A percentile compares a stretch with the other conserved stretches of the same genome.
Evolutionary conservation across 208 protist species (phyloP).

Genomic region (Zelonia costaricensis): DNA sequence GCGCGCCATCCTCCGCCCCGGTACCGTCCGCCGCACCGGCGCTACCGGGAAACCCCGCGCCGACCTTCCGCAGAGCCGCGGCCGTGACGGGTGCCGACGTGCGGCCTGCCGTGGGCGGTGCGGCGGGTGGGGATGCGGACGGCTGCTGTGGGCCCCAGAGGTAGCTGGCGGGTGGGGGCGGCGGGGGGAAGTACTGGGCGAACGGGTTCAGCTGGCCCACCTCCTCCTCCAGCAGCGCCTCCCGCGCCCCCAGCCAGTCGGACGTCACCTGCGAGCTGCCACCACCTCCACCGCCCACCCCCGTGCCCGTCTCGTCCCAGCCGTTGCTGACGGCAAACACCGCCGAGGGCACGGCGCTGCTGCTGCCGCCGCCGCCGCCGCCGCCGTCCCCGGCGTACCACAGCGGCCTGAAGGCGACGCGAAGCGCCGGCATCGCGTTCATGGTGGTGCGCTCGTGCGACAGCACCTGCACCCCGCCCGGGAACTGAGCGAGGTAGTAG

Average conservation of each 20-base stretch:
- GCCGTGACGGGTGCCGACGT: constrained; percentile 1
- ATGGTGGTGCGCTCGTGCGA: constrained; percentile 51
- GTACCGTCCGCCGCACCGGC: background rate
- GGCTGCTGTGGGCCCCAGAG: constrained; percentile 13
- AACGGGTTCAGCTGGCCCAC: constrained; percentile 77
- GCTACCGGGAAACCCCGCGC: too few relatives aligned
- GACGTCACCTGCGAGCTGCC: constrained; percentile 36
- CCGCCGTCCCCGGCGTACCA: constrained; percentile 7
- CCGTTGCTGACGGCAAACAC: constrained; percentile 8
- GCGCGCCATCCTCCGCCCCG: background rate
- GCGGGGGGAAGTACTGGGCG: constrained; percentile 44
- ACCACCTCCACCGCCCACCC: constrained; percentile 7
- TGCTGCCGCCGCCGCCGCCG: constrained; percentile 8
- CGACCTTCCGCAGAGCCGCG: constrained; percentile 12
- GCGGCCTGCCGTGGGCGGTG: constrained; percentile 1
- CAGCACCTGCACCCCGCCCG: constrained; percentile 46
- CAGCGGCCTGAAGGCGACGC: constrained; percentile 52
- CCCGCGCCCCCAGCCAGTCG: constrained; percentile 37
- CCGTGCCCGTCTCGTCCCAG: constrained; percentile 27
- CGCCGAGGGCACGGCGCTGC: constrained; percentile 4
- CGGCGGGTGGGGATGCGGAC: background rate
- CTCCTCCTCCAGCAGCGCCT: constrained; percentile 58
- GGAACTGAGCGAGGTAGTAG: constrained; percentile 52
- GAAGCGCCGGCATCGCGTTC: constrained; percentile 51
- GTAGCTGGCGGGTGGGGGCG: constrained; percentile 40